Base-by-base conservation (phyloP, 2,329 filamentous ascomycete genomes). In the Paecilomyces dactylethromorphus region DNA sequence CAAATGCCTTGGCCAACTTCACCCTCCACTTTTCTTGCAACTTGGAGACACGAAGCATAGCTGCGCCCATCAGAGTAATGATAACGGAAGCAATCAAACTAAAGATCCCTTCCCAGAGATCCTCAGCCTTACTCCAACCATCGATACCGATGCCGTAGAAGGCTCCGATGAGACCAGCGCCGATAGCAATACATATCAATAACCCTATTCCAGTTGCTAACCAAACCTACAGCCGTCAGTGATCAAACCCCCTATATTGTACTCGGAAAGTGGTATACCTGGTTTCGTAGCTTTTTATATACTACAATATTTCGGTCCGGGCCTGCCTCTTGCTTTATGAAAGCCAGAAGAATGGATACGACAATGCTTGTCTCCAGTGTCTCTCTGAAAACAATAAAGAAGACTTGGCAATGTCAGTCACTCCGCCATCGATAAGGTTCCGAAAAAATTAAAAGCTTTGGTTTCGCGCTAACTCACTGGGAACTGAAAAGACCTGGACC, bases 21-120 rank as follows among this genome's bases (percentile, higher is more conserved):
- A 88, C 77, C 18, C 86, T 84, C 92, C 91, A 96, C 76, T 94
- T 94, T 59, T 89, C 86, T 72, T 92, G 90, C 71, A 95, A 84
- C 74, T 93, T 94, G 58, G 87, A 89, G 56, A 96, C 83, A 29
- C 91, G 87, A 11, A 96, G 83, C 31, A 96, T 83, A 3, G 89
- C 90, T 21, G 86, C 88, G 24, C 91, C 91, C 79, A 96, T 88
- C 62, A 91, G 66, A 29, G 89, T 89, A 75, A 96, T 95, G 75
- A 96, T 91, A 63, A 94, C 62, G 10, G 86, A 82, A 3, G 91
- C 90, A 53, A 95, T 71, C 35, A 96, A 79, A 22, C 82, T 84
- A 66, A 96, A 92, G 35, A 87, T 83, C 58, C 89, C 91, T 70
- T 95, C 91, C 81, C 90, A 95, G 64, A 92, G 85, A 69, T 90